phyloP scores from a whole-genome alignment of 352 stramenopile species.

The Blastocystis sp. region DNA sequence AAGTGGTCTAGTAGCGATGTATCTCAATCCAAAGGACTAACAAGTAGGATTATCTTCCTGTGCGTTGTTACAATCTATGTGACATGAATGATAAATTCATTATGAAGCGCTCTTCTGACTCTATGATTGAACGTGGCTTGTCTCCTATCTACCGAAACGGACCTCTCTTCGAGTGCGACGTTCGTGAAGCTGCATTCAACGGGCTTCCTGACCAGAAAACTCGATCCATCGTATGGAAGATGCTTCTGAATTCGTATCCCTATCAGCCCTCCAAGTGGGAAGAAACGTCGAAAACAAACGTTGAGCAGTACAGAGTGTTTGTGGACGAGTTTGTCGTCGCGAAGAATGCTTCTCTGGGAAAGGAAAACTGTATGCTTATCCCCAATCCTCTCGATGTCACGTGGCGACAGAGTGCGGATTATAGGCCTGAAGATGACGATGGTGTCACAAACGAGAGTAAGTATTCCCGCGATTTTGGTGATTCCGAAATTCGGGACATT shows the following conservation, averaged over 20 bases:
- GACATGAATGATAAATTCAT: conserved; percentile 15
- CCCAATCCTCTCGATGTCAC: conserved; percentile 30
- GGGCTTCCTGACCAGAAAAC: conserved; percentile 18
- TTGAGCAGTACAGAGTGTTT: conserved; percentile 51
- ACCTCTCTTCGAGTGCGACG: conserved; percentile 44
- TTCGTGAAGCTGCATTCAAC: conserved; percentile 59
- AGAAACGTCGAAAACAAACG: conserved; percentile 19
- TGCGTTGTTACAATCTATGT: background rate
- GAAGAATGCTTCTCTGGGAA: background rate
- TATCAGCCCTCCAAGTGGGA: conserved; percentile 55
- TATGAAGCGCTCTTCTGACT: background rate
- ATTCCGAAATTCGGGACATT: conserved; percentile 69
- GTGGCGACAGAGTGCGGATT: conserved; percentile 7
- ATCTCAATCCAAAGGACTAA: background rate
- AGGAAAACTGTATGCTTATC: conserved; percentile 15
- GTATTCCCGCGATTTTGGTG: conserved; percentile 47
- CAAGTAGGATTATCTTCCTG: conserved; percentile 9
- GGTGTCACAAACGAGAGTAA: conserved; percentile 38
- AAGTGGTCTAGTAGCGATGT: conserved; percentile 13
- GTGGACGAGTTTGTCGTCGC: conserved; percentile 55
- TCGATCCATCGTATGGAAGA: conserved; percentile 40
- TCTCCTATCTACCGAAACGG: conserved; percentile 42
- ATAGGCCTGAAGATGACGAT: conserved; percentile 42
- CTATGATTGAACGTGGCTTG: background rate
- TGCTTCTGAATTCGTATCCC: conserved; percentile 48